A percentile compares a stretch with the other conserved stretches of the same genome.
These are phyloP conservation scores for Zychaea mexicana DNA, from an alignment of 371 early-diverging fungal species.

Conservation along the genomic window DNA sequence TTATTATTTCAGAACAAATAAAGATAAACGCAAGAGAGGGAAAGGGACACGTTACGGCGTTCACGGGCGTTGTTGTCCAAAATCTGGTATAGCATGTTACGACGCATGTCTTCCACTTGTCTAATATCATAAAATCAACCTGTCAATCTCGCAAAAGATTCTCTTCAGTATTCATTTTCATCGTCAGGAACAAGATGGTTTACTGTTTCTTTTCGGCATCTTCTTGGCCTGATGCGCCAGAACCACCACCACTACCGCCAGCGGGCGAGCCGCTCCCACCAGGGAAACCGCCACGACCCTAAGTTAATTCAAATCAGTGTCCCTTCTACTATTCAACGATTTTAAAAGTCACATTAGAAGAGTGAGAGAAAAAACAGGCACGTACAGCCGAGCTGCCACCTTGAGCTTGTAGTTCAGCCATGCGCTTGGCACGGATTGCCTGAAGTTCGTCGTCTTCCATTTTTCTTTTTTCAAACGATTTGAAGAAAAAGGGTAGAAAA, in stretches of 20 bases:
- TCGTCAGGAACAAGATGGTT: background rate
- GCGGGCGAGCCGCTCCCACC: conserved; percentile 16
- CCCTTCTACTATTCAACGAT: no score
- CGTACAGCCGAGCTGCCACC: conserved; percentile 5
- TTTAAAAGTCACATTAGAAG: background rate
- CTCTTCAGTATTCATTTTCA: background rate
- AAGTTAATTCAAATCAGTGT: background rate
- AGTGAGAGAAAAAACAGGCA: background rate
- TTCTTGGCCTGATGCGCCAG: conserved; percentile 23
- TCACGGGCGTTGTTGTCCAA: conserved; percentile 86
- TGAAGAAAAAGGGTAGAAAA: conserved; percentile 17
- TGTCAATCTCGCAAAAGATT: no score
- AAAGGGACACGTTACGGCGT: conserved; percentile 71
- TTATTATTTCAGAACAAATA: no score
- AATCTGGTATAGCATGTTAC: conserved; percentile 81
- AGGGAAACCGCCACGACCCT: background rate
- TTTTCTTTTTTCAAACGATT: conserved; percentile 3
- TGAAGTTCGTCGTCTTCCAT: conserved; percentile 89
- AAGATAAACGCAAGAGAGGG: conserved; percentile 9
- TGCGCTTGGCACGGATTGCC: conserved; percentile 80
- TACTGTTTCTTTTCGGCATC: conserved; percentile 56
- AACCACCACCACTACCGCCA: conserved; percentile 4
- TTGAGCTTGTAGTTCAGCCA: conserved; percentile 66
- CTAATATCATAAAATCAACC: conserved; percentile 42
- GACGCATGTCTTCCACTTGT: conserved; percentile 85